A percentile compares a stretch with the other conserved stretches of the same genome.
Conservation (phyloP, 2,329 filamentous ascomycete genomes). For the Claviceps sp. region DNA sequence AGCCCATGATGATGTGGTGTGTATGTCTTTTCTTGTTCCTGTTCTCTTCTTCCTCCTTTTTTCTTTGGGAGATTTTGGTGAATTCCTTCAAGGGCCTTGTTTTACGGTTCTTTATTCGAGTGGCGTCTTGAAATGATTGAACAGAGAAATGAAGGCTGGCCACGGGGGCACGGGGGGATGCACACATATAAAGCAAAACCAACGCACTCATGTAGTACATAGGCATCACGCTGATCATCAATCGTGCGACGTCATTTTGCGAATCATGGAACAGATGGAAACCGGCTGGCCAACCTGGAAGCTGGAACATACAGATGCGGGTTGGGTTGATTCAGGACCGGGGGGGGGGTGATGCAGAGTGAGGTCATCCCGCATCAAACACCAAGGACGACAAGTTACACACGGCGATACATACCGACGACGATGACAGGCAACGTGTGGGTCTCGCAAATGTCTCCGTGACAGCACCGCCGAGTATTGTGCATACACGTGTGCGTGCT, state of each 20-base stretch:
- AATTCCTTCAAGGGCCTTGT: too few species aligned
- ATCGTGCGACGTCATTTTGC: not conserved
- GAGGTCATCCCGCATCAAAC: too few species aligned
- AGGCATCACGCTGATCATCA: not conserved
- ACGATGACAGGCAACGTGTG: too few species aligned
- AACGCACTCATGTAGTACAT: not conserved
- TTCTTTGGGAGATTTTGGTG: not conserved
- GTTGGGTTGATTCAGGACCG: not conserved
- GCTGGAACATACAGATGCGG: too few species aligned
- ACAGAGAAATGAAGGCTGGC: not conserved
- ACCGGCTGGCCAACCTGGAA: not conserved
- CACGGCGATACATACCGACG: too few species aligned
- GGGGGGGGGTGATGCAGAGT: not conserved
- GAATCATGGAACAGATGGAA: not conserved
- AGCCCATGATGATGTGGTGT: conserved; percentile 24
- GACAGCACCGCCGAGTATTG: too few species aligned
- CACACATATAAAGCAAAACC: conserved; percentile 6
- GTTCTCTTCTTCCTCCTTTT: not conserved
- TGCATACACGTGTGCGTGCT: too few species aligned
- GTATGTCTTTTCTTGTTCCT: not conserved
- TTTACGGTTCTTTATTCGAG: not conserved
- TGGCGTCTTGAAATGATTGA: not conserved
- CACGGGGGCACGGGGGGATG: not conserved
- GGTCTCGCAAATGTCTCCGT: too few species aligned
- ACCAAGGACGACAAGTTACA: too few species aligned